These are phyloP conservation scores for Vickermania ingenoplastis DNA, from an alignment of 208 protist genomes.

Conservation along the genomic window DNA sequence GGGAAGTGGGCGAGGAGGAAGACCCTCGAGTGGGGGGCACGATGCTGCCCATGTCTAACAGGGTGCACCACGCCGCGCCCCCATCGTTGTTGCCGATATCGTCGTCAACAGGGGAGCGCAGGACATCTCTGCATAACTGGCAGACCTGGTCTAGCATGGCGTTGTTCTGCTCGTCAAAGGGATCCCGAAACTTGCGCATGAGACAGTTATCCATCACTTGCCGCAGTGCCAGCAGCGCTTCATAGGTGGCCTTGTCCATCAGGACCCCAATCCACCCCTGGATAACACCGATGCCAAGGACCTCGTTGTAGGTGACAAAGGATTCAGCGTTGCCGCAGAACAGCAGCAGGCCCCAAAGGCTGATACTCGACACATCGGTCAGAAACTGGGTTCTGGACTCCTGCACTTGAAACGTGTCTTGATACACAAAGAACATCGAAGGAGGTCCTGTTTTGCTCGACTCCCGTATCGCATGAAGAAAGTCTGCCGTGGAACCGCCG, in stretches of 20 bases:
- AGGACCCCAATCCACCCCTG: constrained; percentile 66
- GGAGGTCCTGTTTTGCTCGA: constrained; percentile 8
- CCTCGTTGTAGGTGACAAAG: constrained; percentile 30
- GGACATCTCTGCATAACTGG: constrained; percentile 11
- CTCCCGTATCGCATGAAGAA: background rate
- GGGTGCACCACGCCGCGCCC: too few relatives aligned
- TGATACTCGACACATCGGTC: constrained; percentile 60
- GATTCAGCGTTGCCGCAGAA: constrained; percentile 58
- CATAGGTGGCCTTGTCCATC: constrained; percentile 30
- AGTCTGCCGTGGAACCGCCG: constrained; percentile 9
- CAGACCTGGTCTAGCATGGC: constrained; percentile 32
- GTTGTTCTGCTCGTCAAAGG: constrained; percentile 48
- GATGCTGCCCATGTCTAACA: too few relatives aligned
- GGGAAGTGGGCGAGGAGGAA: too few relatives aligned
- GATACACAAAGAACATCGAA: constrained; percentile 69
- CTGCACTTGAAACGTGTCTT: constrained; percentile 54
- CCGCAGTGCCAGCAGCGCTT: constrained; percentile 28
- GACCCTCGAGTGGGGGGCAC: too few relatives aligned
- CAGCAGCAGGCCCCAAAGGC: constrained; percentile 73
- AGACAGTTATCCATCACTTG: constrained; percentile 36
- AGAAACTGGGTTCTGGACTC: constrained; percentile 55
- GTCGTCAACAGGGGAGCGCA: background rate
- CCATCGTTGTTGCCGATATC: too few relatives aligned
- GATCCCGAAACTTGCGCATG: constrained; percentile 48
- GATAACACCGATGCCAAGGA: constrained; percentile 51